Percentiles rank a stretch among this genome's conserved stretches.
Evolutionary conservation across 2,329 filamentous ascomycete species (phyloP).

Genomic region (Neodidymelliopsis sp.): DNA sequence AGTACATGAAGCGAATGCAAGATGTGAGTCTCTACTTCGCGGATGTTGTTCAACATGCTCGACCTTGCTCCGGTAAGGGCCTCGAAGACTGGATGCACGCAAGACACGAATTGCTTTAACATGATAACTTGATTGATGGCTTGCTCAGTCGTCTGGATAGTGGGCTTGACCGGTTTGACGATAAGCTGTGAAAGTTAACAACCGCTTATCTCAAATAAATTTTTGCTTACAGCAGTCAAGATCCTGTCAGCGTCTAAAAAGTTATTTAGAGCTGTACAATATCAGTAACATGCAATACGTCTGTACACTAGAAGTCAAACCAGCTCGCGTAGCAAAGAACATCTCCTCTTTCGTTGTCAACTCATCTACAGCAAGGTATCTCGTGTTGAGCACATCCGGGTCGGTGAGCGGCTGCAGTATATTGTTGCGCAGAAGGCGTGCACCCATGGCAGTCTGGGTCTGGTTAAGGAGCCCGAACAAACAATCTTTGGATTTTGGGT

Average conservation of each 20-base stretch:
- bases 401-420: slow-evolving; percentile 88
- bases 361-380: slow-evolving; percentile 86
- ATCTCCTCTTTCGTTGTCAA: slow-evolving; percentile 82
- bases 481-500: slow-evolving; percentile 79
- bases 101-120: slow-evolving; percentile 80
- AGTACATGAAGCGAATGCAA: not conserved
- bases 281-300: slow-evolving; percentile 21
- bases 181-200: slow-evolving; percentile 67
- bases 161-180: slow-evolving; percentile 71
- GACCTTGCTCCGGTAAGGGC: slow-evolving; percentile 71
- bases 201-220: not conserved
- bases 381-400: slow-evolving; percentile 68
- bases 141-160: slow-evolving; percentile 75
- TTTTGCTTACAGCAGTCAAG: slow-evolving; percentile 68
- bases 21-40: slow-evolving; percentile 55
- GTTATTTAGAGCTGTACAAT: slow-evolving; percentile 67
- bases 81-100: slow-evolving; percentile 71
- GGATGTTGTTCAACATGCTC: slow-evolving; percentile 70
- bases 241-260: slow-evolving; percentile 83
- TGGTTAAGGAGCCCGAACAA: slow-evolving; percentile 86
- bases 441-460: slow-evolving; percentile 87
- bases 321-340: slow-evolving; percentile 77
- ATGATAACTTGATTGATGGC: slow-evolving; percentile 86
- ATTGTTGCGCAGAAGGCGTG: slow-evolving; percentile 81
- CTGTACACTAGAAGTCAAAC: slow-evolving; percentile 49